phyloP scores from a whole-genome alignment of 169 alveolate genomes.

The Neospora caninum region DNA sequence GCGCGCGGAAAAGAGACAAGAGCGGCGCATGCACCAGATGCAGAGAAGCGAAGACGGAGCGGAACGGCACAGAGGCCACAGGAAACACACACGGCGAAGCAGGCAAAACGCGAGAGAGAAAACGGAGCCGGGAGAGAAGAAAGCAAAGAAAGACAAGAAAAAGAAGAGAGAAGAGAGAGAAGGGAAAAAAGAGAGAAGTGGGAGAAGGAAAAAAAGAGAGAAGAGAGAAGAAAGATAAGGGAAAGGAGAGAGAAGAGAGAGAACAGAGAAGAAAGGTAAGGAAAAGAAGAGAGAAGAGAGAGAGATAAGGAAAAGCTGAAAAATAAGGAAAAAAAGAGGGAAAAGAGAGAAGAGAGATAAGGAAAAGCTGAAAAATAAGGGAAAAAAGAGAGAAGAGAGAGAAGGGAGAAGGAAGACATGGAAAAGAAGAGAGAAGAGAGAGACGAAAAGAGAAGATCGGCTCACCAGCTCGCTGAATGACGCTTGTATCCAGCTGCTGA shows the following conservation, averaged over 20 bases:
- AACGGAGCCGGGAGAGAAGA: background rate
- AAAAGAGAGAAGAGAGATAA: background rate
- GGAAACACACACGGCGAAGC: background rate
- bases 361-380: background rate
- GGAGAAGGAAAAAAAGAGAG: background rate
- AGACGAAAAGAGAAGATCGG: background rate
- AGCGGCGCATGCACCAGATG: background rate
- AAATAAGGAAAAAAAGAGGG: background rate
- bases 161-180: background rate
- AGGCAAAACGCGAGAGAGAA: background rate
- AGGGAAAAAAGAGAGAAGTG: too few relatives aligned
- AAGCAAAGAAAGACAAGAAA: background rate
- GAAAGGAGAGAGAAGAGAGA: background rate
- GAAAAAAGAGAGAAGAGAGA: background rate
- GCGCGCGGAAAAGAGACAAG: background rate
- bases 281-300: background rate
- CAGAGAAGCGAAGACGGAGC: background rate
- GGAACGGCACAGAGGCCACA: background rate
- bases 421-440: background rate
- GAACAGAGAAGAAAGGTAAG: background rate
- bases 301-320: background rate
- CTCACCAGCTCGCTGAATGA: constrained; percentile 37
- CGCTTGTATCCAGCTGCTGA: background rate
- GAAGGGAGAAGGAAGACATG: background rate
- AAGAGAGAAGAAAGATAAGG: background rate